Percentiles rank a stretch among this genome's conserved stretches.
These are phyloP conservation scores for Cucumis cinereus DNA, from an alignment of 306 rosid species.

Conservation along the genomic window DNA sequence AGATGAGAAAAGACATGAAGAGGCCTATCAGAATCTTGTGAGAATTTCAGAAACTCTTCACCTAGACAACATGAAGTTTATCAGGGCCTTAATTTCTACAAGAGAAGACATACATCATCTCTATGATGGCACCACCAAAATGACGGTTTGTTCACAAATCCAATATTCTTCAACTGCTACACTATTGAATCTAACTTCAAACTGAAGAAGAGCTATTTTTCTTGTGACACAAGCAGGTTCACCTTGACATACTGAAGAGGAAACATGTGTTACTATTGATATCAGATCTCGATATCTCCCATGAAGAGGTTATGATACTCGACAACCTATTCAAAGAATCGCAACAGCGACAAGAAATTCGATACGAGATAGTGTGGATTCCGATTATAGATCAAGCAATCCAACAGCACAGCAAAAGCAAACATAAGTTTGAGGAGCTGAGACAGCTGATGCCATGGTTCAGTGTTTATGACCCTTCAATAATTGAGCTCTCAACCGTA, in stretches of 20 bases:
- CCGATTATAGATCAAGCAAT: conserved; percentile 35
- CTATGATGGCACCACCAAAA: conserved; percentile 20
- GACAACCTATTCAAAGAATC: conserved; percentile 29
- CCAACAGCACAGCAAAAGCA: conserved; percentile 20
- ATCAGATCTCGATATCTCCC: conserved; percentile 57
- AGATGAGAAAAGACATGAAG: conserved; percentile 48
- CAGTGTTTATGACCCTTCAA: conserved; percentile 41
- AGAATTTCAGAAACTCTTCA: conserved; percentile 37
- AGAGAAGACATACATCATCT: conserved; percentile 54
- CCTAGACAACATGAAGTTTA: conserved; percentile 56
- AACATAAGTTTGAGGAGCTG: conserved; percentile 34
- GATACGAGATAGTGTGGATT: conserved; percentile 69
- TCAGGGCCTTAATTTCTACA: conserved; percentile 38
- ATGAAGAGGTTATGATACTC: conserved; percentile 53
- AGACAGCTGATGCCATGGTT: conserved; percentile 55
- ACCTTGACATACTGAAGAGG: conserved; percentile 55
- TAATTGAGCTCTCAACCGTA: conserved; percentile 42
- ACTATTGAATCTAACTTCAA: background rate
- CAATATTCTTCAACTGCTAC: background rate
- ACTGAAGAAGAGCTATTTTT: background rate
- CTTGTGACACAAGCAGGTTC: conserved; percentile 27
- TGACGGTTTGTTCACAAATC: conserved; percentile 26
- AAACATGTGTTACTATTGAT: conserved; percentile 67
- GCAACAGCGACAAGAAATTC: conserved; percentile 14
- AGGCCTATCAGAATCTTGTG: conserved; percentile 39